These are phyloP conservation scores for Aureobasidium subglaciale DNA, from an alignment of 2,329 filamentous ascomycete genomes.

Conservation along the genomic window DNA sequence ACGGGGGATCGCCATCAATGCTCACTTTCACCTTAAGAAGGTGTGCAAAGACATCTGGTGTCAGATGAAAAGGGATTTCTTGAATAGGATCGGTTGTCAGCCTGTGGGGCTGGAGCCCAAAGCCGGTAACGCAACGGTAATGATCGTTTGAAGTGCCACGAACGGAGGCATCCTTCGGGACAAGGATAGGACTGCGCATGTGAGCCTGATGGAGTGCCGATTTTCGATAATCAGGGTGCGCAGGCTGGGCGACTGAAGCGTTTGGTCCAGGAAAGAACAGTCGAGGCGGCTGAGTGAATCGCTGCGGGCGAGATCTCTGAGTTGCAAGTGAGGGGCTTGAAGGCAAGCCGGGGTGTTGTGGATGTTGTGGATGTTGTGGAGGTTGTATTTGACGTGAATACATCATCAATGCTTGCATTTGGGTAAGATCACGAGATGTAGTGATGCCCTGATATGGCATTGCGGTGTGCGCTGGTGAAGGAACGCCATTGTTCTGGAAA, in stretches of 20 bases:
- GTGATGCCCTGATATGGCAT: background rate
- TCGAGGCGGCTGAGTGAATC: background rate
- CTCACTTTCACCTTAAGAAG: slow-evolving; percentile 31
- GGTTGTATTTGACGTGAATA: slow-evolving; percentile 5
- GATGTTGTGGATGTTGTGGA: too few species aligned
- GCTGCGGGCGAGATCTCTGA: background rate
- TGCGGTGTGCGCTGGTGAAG: background rate
- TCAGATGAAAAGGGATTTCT: slow-evolving; percentile 42
- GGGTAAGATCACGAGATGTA: background rate
- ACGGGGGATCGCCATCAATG: slow-evolving; percentile 24
- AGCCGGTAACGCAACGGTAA: slow-evolving; percentile 5
- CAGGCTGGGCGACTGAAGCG: slow-evolving; percentile 26
- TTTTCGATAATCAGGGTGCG: slow-evolving; percentile 38
- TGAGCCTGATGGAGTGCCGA: slow-evolving; percentile 53
- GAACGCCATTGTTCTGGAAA: background rate
- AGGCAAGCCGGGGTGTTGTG: background rate
- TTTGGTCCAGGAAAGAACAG: slow-evolving; percentile 1
- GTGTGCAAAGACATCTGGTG: slow-evolving; percentile 29
- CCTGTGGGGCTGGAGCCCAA: background rate
- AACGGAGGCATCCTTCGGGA: background rate
- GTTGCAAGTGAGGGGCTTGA: background rate
- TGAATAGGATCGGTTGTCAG: slow-evolving; percentile 30
- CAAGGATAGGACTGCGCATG: slow-evolving; percentile 46
- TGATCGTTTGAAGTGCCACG: background rate
- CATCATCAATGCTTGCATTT: background rate